Base-by-base conservation (phyloP, 768 basidiomycete species). In the Lactarius sanguifluus region DNA sequence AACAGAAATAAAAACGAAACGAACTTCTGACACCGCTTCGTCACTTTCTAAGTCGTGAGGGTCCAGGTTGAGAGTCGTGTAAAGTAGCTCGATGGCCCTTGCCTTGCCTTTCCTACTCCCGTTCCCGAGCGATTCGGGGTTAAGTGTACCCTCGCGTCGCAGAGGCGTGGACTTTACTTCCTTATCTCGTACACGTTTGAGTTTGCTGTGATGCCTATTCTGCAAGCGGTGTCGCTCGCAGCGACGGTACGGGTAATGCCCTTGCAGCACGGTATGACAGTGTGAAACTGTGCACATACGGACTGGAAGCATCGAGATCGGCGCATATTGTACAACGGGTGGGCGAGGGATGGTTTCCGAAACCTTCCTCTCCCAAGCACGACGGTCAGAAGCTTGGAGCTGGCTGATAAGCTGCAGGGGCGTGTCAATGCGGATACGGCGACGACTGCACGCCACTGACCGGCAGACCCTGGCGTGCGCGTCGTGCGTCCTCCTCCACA, bases 281-380 rank as follows among this genome's bases (percentile, higher is more conserved):
- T 85, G 85, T 32, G 82, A 84, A 25, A 86, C 83, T 7, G 82
- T 85, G 69, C 84, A 85, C 80, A 85, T 83, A 16, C 83, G 81
- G 7, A 78, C 74, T 4, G 81, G 77, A 12, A 77, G 73, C 23
- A 68, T 57, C 9, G 69, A 47, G 71, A 70, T 66, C 5, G 70
- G 62, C 23, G 70, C 25, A 57, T 66, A 64, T 40, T 66, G 66
- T 30, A 56, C 64, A 43, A 63, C 62, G 4, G 59, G 59, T n/a
- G 54, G 58, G 47, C 52, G 54, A 28, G 64, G 64, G 40, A 61
- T 23, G 61, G 59, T 61, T n/a, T 67, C 63, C 57, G 61, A 30
- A 41, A 55, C 18, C 57, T 61, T 69, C 40, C 68, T 61, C 61
- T 72, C 65, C 72, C 67, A 73, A 43, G 68, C 68, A 5, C 68